These are phyloP conservation scores for Solanum hybrid DNA, from an alignment of 305 asterid genomes.

Conservation along the genomic window DNA sequence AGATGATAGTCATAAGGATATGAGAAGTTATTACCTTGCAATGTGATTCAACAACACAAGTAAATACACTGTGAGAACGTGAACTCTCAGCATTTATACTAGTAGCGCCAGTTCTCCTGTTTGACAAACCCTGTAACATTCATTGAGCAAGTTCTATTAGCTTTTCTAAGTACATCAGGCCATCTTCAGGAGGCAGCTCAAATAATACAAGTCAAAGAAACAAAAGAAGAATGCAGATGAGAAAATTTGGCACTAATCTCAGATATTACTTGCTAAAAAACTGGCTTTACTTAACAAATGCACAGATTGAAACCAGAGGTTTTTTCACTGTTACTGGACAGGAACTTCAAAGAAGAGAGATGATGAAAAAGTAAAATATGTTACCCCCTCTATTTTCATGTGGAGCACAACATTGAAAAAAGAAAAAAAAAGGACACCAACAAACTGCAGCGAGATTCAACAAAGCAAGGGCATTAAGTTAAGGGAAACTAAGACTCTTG, in stretches of 20 bases:
- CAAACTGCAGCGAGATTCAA: neutral
- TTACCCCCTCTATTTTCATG: neutral
- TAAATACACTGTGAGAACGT: slow-evolving; percentile 96
- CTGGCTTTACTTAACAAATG: neutral
- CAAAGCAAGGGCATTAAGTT: neutral
- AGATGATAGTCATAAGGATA: neutral
- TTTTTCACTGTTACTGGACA: neutral
- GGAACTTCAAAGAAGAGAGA: neutral
- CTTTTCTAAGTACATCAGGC: neutral
- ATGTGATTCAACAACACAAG: slow-evolving; percentile 95
- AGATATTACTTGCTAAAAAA: neutral
- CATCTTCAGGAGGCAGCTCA: neutral
- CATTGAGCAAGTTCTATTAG: slow-evolving; percentile 1
- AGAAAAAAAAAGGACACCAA: neutral
- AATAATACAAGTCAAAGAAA: neutral
- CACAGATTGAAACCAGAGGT: neutral
- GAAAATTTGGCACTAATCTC: neutral
- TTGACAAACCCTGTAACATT: slow-evolving; percentile 68
- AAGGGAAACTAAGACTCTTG: neutral
- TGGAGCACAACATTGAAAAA: neutral
- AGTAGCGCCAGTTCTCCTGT: slow-evolving; percentile 90
- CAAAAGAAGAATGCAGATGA: neutral
- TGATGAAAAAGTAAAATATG: neutral
- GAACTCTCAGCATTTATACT: slow-evolving; percentile 94
- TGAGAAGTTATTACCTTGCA: slow-evolving; percentile 57